Percentiles rank a stretch among this genome's conserved stretches.
These are phyloP conservation scores for Solanum paucissectum DNA, from an alignment of 257 asterid species.

Conservation along the genomic window DNA sequence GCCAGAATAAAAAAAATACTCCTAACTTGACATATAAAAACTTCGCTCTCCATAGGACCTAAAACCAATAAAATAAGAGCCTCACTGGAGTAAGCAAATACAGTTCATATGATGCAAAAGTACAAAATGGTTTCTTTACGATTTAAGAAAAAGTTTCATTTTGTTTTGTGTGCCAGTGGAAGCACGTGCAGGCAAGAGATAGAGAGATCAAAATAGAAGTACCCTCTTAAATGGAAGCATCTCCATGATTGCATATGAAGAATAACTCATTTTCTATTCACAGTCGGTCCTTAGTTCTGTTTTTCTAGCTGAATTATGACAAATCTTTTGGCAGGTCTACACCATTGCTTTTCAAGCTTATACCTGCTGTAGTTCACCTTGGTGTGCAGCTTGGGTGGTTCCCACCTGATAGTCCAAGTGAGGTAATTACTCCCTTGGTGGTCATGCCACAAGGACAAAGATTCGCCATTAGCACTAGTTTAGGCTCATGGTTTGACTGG, in stretches of 20 bases:
- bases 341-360: conserved; percentile 86
- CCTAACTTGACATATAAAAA: background rate
- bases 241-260: background rate
- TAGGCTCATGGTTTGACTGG: background rate
- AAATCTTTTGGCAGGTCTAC: conserved; percentile 59
- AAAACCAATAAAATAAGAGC: background rate
- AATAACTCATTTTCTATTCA: background rate
- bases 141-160: background rate
- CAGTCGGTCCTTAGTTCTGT: background rate
- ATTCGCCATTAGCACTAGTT: background rate
- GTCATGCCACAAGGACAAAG: background rate
- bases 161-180: background rate
- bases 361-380: conserved; percentile 91
- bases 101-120: background rate
- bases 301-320: background rate
- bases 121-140: background rate
- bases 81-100: background rate
- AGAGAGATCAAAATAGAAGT: background rate
- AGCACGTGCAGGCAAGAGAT: background rate
- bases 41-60: background rate
- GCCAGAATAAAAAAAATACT: background rate
- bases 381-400: conserved; percentile 90
- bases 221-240: background rate
- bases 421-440: conserved; percentile 31
- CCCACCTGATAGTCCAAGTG: conserved; percentile 62